These are phyloP conservation scores for Dothistroma pini DNA, from an alignment of 2,329 filamentous ascomycete species.

Conservation along the genomic window DNA sequence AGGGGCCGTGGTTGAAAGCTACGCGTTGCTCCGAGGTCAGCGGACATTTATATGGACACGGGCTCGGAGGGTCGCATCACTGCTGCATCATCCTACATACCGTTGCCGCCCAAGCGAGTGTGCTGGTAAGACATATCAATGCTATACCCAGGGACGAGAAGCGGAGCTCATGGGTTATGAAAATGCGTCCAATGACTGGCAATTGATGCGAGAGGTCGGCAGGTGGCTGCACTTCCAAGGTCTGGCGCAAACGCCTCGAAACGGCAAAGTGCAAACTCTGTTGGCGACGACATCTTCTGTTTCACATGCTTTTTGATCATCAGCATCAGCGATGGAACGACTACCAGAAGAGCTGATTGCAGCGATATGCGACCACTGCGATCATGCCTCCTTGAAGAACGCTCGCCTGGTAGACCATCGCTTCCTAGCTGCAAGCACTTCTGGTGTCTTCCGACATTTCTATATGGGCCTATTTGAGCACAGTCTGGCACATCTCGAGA, in stretches of 20 bases:
- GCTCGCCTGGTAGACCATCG: constrained; percentile 23
- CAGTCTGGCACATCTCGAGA: constrained; percentile 20
- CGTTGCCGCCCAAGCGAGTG: constrained; percentile 20
- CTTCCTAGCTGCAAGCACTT: constrained; percentile 19
- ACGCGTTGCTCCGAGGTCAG: constrained; percentile 11
- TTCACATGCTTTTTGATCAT: background rate
- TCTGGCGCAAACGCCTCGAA: background rate
- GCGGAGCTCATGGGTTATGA: background rate
- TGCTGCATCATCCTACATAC: constrained; percentile 7
- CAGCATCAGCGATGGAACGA: constrained; percentile 12
- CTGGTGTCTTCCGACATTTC: constrained; percentile 25
- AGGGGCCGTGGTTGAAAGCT: constrained; percentile 74
- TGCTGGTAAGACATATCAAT: constrained; percentile 19
- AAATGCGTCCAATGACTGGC: background rate
- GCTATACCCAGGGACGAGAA: background rate
- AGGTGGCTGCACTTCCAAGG: background rate
- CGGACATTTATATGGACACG: constrained; percentile 8
- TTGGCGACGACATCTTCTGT: background rate
- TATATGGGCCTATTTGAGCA: constrained; percentile 26
- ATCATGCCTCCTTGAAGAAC: constrained; percentile 21
- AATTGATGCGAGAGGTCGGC: background rate
- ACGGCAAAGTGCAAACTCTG: constrained; percentile 2
- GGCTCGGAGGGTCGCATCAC: background rate
- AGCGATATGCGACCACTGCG: constrained; percentile 23
- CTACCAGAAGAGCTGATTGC: constrained; percentile 31